Conservation (phyloP, 352 stramenopile species). For the Phytophthora pinifolia region DNA sequence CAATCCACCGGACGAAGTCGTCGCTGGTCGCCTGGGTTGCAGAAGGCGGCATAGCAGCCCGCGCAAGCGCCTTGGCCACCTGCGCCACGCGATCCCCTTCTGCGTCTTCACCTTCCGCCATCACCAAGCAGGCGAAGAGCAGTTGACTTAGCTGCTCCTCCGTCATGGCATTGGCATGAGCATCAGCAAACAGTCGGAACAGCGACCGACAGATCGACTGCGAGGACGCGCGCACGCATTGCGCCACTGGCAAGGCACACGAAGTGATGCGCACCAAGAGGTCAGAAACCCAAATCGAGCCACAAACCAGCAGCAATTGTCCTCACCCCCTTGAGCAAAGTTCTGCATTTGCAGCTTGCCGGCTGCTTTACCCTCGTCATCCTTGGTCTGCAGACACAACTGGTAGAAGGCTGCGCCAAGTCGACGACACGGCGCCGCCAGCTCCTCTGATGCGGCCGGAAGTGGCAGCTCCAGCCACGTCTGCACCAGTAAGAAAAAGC, state of each 20-base stretch:
- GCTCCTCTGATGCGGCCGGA: slow-evolving; percentile 28
- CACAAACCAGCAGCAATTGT: background rate
- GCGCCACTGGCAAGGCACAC: slow-evolving; percentile 41
- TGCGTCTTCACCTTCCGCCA: slow-evolving; percentile 46
- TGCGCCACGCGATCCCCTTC: slow-evolving; percentile 32
- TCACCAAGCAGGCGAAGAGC: slow-evolving; percentile 50
- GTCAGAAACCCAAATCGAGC: background rate
- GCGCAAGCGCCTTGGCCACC: slow-evolving; percentile 44
- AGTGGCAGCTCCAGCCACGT: slow-evolving; percentile 45
- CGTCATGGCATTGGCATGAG: slow-evolving; percentile 31
- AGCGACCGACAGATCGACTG: slow-evolving; percentile 54
- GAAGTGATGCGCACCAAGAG: too few relatives aligned
- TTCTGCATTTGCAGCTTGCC: slow-evolving; percentile 39
- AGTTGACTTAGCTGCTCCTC: slow-evolving; percentile 47
- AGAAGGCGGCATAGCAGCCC: slow-evolving; percentile 37
- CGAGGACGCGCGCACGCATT: slow-evolving; percentile 65
- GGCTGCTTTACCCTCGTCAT: slow-evolving; percentile 19
- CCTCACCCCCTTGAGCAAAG: slow-evolving; percentile 68
- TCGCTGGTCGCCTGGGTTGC: slow-evolving; percentile 36
- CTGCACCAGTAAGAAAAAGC: slow-evolving; percentile 22
- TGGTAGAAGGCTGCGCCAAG: slow-evolving; percentile 54
- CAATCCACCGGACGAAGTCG: slow-evolving; percentile 66
- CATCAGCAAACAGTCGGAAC: slow-evolving; percentile 54
- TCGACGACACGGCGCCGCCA: slow-evolving; percentile 18
- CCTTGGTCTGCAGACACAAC: slow-evolving; percentile 45